Evolutionary conservation across 2,329 filamentous ascomycete genomes (phyloP).

Genomic region (Colletotrichum limetticola): DNA sequence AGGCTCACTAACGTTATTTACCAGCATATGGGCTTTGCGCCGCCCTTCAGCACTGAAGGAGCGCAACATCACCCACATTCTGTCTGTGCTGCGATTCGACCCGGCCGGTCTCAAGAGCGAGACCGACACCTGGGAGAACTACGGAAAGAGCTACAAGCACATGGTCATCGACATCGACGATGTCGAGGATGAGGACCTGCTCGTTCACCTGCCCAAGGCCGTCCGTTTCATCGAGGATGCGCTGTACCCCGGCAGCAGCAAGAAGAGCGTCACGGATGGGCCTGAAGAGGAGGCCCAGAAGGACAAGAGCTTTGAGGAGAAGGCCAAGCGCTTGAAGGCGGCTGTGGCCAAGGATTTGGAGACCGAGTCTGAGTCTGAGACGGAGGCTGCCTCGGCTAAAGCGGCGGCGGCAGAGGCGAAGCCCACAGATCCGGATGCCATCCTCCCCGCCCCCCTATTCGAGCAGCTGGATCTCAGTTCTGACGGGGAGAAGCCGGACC

Average conservation of each 20-base stretch:
- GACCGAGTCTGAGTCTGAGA: background rate
- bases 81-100: constrained; percentile 79
- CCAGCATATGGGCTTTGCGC: constrained; percentile 82
- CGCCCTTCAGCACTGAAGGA: constrained; percentile 76
- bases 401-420: background rate
- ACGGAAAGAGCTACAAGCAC: constrained; percentile 73
- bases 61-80: constrained; percentile 85
- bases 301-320: constrained; percentile 14
- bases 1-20: constrained; percentile 27
- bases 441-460: constrained; percentile 18
- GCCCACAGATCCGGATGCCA: constrained; percentile 22
- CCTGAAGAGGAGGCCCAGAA: background rate
- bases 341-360: constrained; percentile 21
- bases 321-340: constrained; percentile 13
- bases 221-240: constrained; percentile 87
- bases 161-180: constrained; percentile 89
- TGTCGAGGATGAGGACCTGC: constrained; percentile 86
- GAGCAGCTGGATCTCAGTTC: constrained; percentile 15
- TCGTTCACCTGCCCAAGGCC: constrained; percentile 81
- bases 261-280: background rate
- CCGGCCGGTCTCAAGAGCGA: constrained; percentile 57
- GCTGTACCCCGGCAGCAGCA: constrained; percentile 51
- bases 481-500: constrained; percentile 32
- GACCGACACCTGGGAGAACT: constrained; percentile 61
- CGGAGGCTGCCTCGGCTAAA: background rate